Evolutionary conservation across 2,329 filamentous ascomycete genomes (phyloP).

Genomic region (Venturia asperata): DNA sequence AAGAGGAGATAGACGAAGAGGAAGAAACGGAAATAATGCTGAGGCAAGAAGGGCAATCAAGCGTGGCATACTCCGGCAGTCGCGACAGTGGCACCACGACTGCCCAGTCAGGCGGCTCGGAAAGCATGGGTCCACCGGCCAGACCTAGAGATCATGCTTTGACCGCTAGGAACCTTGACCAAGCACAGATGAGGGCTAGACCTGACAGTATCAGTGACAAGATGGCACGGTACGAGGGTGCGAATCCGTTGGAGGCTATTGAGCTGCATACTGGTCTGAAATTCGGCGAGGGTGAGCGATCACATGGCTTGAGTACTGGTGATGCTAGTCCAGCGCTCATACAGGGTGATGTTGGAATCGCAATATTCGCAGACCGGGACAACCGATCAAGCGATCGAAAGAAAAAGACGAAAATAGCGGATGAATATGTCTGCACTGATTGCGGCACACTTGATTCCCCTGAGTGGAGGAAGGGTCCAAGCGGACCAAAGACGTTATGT

Average conservation of each 20-base stretch:
- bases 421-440: constrained; percentile 94
- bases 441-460: constrained; percentile 92
- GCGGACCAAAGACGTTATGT: constrained; percentile 87
- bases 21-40: constrained; percentile 56
- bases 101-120: constrained; percentile 33
- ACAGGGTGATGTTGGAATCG: constrained; percentile 78
- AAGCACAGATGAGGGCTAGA: constrained; percentile 56
- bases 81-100: constrained; percentile 31
- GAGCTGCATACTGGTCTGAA: constrained; percentile 86
- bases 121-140: constrained; percentile 60
- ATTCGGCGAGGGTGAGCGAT: constrained; percentile 83
- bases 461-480: constrained; percentile 92
- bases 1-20: constrained; percentile 75
- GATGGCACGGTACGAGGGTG: constrained; percentile 72
- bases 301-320: constrained; percentile 79
- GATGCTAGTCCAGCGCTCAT: constrained; percentile 73
- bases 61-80: constrained; percentile 42
- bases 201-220: constrained; percentile 76
- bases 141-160: constrained; percentile 50
- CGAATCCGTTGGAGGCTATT: constrained; percentile 71
- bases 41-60: constrained; percentile 48
- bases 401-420: constrained; percentile 70
- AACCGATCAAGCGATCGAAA: constrained; percentile 65
- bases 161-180: constrained; percentile 74
- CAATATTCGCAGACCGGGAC: constrained; percentile 74